Percentiles rank a stretch among this genome's conserved stretches.
These are phyloP conservation scores for Anthracocystis walkeri DNA, from an alignment of 1,284 basidiomycete species.

Conservation along the genomic window DNA sequence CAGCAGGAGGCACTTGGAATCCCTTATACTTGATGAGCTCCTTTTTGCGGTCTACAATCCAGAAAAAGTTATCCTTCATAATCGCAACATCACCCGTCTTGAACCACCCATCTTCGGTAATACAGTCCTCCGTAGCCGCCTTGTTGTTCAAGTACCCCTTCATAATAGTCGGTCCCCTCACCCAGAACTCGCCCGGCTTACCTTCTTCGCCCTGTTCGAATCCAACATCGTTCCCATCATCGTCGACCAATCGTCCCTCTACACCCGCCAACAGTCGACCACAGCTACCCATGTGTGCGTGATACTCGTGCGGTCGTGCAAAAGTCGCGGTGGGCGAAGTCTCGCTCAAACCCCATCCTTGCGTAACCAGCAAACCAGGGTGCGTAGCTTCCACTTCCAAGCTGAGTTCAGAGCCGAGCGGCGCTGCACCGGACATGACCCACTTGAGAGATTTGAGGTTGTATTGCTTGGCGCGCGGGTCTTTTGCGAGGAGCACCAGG, in stretches of 20 bases:
- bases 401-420: constrained; percentile 77
- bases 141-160: constrained; percentile 58
- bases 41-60: constrained; percentile 63
- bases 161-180: constrained; percentile 49
- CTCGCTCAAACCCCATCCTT: constrained; percentile 81
- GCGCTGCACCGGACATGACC: constrained; percentile 84
- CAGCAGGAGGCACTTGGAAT: constrained; percentile 62
- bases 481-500: constrained; percentile 79
- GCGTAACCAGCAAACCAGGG: constrained; percentile 62
- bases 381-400: constrained; percentile 75
- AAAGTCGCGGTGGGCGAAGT: constrained; percentile 75
- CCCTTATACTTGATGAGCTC: constrained; percentile 62
- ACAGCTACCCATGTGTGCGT: constrained; percentile 63
- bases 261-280: constrained; percentile 83
- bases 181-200: constrained; percentile 59
- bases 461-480: constrained; percentile 80
- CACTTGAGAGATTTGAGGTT: constrained; percentile 76
- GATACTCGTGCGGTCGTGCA: constrained; percentile 44
- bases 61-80: constrained; percentile 53
- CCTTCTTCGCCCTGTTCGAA: constrained; percentile 72
- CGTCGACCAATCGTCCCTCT: constrained; percentile 79
- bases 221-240: constrained; percentile 70
- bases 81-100: constrained; percentile 60
- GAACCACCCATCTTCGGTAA: constrained; percentile 60
- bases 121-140: constrained; percentile 45